Percentiles rank a stretch among this genome's conserved stretches.
Conservation (phyloP, 2,329 filamentous ascomycete species). For the Teratosphaeria zuluensis region DNA sequence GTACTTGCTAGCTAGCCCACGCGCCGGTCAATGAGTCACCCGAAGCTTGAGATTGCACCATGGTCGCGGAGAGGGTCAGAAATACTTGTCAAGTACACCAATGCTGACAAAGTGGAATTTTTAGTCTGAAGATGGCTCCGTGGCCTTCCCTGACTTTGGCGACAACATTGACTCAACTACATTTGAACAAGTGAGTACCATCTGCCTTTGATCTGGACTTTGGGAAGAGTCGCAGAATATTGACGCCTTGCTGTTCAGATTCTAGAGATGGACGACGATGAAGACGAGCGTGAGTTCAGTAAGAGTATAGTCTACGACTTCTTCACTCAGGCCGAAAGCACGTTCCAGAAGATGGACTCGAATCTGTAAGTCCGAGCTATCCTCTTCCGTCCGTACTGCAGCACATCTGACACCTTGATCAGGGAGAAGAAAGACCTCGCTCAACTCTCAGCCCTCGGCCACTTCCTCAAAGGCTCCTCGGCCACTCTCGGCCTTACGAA, state of each 20-base stretch:
- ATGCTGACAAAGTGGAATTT: neutral
- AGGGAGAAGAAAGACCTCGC: conserved; percentile 60
- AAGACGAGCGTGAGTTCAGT: conserved; percentile 78
- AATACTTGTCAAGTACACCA: neutral
- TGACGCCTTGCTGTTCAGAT: conserved; percentile 39
- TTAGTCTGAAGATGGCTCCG: conserved; percentile 37
- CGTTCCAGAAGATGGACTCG: conserved; percentile 74
- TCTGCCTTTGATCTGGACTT: neutral
- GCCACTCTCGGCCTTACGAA: conserved; percentile 85
- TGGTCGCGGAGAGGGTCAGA: neutral
- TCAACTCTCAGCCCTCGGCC: conserved; percentile 73
- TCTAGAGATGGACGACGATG: conserved; percentile 94
- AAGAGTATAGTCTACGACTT: conserved; percentile 81
- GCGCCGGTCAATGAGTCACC: neutral
- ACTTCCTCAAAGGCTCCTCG: conserved; percentile 95
- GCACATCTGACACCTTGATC: conserved; percentile 1
- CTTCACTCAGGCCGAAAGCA: conserved; percentile 81
- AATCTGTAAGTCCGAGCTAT: conserved; percentile 55
- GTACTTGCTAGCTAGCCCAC: neutral
- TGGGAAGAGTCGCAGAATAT: neutral
- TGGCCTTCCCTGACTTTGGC: conserved; percentile 52
- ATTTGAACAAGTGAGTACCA: conserved; percentile 57
- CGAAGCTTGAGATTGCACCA: neutral
- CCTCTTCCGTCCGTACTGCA: neutral
- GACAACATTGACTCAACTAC: conserved; percentile 70